Percentiles rank a stretch among this genome's conserved stretches.
Evolutionary conservation across 2,329 filamentous ascomycete genomes (phyloP).

Genomic region (Dothideomycetes sp.): DNA sequence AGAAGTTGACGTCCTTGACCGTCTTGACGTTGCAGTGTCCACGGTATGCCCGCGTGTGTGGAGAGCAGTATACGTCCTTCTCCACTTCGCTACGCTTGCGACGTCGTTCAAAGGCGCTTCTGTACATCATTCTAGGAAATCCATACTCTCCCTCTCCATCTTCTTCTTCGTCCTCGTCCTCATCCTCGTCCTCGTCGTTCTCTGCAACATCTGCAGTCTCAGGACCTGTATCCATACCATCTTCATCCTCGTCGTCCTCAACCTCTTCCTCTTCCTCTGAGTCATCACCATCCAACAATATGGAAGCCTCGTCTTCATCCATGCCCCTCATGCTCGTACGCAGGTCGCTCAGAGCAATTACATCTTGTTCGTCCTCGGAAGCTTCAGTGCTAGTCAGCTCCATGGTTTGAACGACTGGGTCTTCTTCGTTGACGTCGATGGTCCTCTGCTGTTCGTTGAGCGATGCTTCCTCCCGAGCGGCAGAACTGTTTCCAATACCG

Average conservation of each 20-base stretch:
- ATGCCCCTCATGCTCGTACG: constrained; percentile 17
- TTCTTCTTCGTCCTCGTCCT: constrained; percentile 29
- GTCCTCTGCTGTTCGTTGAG: constrained; percentile 35
- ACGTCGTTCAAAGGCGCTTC: constrained; percentile 41
- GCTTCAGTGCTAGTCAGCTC: constrained; percentile 25
- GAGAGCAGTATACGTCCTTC: constrained; percentile 43
- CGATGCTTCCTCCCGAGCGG: constrained; percentile 33
- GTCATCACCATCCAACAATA: too few species aligned
- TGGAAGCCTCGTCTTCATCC: too few species aligned
- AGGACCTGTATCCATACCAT: not conserved
- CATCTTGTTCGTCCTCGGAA: constrained; percentile 9
- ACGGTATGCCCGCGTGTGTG: constrained; percentile 49
- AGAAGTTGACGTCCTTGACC: constrained; percentile 62
- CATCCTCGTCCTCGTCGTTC: constrained; percentile 19
- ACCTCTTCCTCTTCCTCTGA: constrained; percentile 16
- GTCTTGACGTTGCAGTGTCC: constrained; percentile 60
- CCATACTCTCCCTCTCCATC: constrained; percentile 26
- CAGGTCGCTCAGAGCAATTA: constrained; percentile 10
- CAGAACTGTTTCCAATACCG: constrained; percentile 34
- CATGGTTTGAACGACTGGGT: constrained; percentile 25
- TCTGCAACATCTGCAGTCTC: constrained; percentile 19
- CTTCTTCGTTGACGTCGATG: constrained; percentile 35
- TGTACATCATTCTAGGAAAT: constrained; percentile 33
- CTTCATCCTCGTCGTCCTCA: constrained; percentile 20
- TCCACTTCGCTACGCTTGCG: constrained; percentile 44